Percentiles rank a stretch among this genome's conserved stretches.
Conservation (phyloP, 345 rosid genomes). For the Populus pruinosa region DNA sequence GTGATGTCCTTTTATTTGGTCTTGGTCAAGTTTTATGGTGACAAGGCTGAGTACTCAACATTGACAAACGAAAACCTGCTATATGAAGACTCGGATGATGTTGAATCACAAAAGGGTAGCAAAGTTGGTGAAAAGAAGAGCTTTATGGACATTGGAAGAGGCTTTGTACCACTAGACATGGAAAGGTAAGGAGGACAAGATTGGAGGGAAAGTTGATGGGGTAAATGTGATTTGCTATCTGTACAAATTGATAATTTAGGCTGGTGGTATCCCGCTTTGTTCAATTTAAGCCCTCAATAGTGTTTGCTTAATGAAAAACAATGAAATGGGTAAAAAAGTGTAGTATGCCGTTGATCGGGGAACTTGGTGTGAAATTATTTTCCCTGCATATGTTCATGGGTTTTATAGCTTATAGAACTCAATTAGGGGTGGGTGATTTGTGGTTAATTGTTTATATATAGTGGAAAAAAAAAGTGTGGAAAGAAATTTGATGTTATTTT, state of each 20-base stretch:
- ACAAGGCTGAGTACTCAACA: constrained; percentile 37
- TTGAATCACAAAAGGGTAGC: constrained; percentile 36
- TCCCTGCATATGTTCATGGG: not conserved
- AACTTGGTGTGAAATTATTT: constrained; percentile 1
- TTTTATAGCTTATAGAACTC: not conserved
- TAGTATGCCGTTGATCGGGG: not conserved
- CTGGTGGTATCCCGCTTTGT: constrained; percentile 14
- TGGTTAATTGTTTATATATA: not conserved
- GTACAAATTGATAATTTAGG: constrained; percentile 1
- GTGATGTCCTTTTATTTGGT: constrained; percentile 41
- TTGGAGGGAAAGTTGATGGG: not conserved
- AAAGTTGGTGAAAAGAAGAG: constrained; percentile 21
- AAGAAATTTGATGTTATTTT: not conserved
- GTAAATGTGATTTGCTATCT: not conserved
- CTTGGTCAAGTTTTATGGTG: constrained; percentile 37
- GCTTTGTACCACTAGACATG: constrained; percentile 29
- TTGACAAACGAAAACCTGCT: constrained; percentile 32
- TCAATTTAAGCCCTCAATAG: constrained; percentile 25
- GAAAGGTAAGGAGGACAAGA: constrained; percentile 28
- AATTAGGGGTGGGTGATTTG: not conserved
- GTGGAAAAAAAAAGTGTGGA: not conserved
- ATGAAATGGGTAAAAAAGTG: not conserved
- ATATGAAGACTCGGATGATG: constrained; percentile 41
- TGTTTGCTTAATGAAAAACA: constrained; percentile 28
- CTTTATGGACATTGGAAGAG: constrained; percentile 36